Evolutionary conservation across 176 grass and related monocot genomes (phyloP), one percentile per base, ranked within the genome.

Genomic region (Zoysia pacifica): DNA sequence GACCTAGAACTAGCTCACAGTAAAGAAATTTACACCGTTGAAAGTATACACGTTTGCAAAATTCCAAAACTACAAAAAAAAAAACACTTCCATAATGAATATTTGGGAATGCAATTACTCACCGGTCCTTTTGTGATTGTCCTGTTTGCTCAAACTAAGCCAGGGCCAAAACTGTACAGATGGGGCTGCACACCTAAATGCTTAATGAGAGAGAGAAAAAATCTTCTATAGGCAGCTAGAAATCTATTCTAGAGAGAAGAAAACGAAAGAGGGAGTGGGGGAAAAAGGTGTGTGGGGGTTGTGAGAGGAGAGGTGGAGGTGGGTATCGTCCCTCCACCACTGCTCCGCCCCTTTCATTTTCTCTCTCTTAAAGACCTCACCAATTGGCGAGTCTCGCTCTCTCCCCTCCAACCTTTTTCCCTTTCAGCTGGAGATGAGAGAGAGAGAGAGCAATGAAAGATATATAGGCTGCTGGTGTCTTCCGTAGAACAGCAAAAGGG

Each of bases 321-420:
- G 81, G 87, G 79, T 81, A 88, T 91, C 86, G 90, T 91, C 84
- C 93, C 68, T 91, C 67, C 82, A 92, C 85, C 72, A 65, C 85
- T 86, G 83, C 81, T 60, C 64, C 54, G 65, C 78, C 28, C 79
- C 13, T 48, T n/a, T 40, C 64, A 47, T 49, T 76, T 80, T 90
- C 73, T 82, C 73, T 89, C 85, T 87, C 62, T 50, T 40, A 44
- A 82, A 67, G 87, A 77, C 84, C 78, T 79, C 56, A 75, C 84
- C 65, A 81, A 90, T 81, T 86, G 86, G 81, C 60, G 46, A 50
- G 72, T 79, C 84, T 77, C 80, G 49, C 11, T 43, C 43, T 61
- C 67, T 49, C 74, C 72, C 74, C 28, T 28, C 28, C 83, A 72
- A 75, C 67, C 86, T 58, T 93, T 89, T 91, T 93, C 88, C 84